These are phyloP conservation scores for Aschersonia sp. DNA, from an alignment of 2,329 filamentous ascomycete genomes.

Conservation along the genomic window DNA sequence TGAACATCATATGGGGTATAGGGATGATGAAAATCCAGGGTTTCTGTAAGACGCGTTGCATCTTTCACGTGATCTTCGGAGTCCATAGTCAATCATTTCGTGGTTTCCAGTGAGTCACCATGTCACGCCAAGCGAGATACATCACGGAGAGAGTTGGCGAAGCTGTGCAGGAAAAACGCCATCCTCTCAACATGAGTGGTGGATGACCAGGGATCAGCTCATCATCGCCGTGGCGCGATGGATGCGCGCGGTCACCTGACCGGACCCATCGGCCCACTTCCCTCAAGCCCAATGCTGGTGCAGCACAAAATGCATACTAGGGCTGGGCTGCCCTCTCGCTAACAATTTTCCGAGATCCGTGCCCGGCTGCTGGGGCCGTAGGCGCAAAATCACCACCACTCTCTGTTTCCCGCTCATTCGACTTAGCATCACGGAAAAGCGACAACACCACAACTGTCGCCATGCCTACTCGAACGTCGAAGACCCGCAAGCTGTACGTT, in stretches of 20 bases:
- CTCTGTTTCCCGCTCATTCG: conserved; percentile 15
- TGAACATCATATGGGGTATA: conserved; percentile 83
- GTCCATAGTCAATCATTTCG: conserved; percentile 2
- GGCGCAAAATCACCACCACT: conserved; percentile 24
- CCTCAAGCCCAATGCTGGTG: not conserved
- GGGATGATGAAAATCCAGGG: conserved; percentile 66
- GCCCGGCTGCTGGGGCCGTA: conserved; percentile 12
- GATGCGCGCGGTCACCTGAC: not conserved
- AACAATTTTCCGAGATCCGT: conserved; percentile 18
- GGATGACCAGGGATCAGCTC: too few species aligned
- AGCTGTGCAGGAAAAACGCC: too few species aligned
- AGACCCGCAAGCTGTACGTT: conserved; percentile 68
- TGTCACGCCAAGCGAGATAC: not conserved
- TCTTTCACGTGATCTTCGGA: conserved; percentile 4
- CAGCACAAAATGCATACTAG: conserved; percentile 13
- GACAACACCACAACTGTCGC: conserved; percentile 33
- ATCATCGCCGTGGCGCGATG: not conserved
- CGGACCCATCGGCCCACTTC: not conserved
- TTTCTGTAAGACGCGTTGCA: conserved; percentile 10
- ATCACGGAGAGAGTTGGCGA: too few species aligned
- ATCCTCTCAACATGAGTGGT: too few species aligned
- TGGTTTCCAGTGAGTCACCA: not conserved
- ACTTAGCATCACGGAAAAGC: conserved; percentile 24
- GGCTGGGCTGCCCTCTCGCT: conserved; percentile 27
- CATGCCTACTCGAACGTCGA: conserved; percentile 62